A percentile compares a stretch with the other conserved stretches of the same genome.
Evolutionary conservation across 352 stramenopile genomes (phyloP).

Genomic region (Globisporangium orthogonon): DNA sequence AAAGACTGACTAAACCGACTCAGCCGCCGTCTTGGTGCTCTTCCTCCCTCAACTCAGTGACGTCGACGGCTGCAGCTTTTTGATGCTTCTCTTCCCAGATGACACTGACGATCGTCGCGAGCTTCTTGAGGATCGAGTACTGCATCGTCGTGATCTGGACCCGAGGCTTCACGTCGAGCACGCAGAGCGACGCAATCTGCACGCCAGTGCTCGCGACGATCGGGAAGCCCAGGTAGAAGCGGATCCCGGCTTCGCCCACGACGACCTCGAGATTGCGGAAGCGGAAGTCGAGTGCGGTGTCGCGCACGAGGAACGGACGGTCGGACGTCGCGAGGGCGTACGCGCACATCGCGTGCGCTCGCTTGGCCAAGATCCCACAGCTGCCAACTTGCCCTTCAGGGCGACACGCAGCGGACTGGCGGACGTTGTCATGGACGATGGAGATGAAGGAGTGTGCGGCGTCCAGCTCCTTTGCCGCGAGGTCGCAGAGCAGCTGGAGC

Average conservation of each 20-base stretch:
- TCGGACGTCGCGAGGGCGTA: conserved; percentile 22
- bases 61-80: too few species aligned
- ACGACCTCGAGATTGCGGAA: conserved; percentile 44
- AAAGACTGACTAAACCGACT: too few species aligned
- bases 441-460: conserved; percentile 26
- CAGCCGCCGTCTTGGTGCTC: too few species aligned
- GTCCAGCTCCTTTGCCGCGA: conserved; percentile 48
- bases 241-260: conserved; percentile 17
- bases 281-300: conserved; percentile 39
- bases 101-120: conserved; percentile 19
- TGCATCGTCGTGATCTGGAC: conserved; percentile 58
- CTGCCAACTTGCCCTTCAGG: neutral
- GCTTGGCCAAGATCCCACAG: conserved; percentile 14
- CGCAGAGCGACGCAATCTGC: conserved; percentile 32
- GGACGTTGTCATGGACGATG: conserved; percentile 22
- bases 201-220: conserved; percentile 20
- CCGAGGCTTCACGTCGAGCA: conserved; percentile 33
- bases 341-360: conserved; percentile 29
- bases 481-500: conserved; percentile 40
- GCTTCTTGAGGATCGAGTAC: conserved; percentile 42
- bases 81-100: conserved; percentile 11
- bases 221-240: conserved; percentile 43
- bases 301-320: conserved; percentile 37
- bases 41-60: too few species aligned
- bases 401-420: conserved; percentile 17